Percentiles rank a stretch among this genome's conserved stretches.
Conservation (phyloP, 805 yeast genomes). For the Schwanniomyces vanrijiae region DNA sequence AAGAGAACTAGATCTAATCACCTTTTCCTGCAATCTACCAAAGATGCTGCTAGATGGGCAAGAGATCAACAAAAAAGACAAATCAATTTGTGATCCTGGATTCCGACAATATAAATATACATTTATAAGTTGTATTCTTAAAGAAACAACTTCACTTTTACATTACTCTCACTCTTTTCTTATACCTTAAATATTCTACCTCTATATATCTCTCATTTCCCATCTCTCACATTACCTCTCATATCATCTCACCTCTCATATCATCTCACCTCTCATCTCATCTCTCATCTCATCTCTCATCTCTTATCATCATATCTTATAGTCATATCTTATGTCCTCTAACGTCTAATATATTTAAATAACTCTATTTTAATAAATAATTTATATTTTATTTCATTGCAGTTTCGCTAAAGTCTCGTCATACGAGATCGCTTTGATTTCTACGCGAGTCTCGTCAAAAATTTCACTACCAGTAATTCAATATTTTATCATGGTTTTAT, state of each 20-base stretch:
- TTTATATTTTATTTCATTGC: background rate
- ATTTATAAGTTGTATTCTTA: conserved; percentile 2
- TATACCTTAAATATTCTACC: conserved; percentile 8
- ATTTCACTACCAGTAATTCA: background rate
- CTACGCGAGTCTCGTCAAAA: background rate
- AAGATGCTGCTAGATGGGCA: conserved; percentile 97
- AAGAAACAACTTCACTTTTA: background rate
- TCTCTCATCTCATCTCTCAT: background rate
- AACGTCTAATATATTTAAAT: conserved; percentile 6
- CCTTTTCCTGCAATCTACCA: conserved; percentile 62
- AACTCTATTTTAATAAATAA: background rate
- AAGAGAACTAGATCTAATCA: conserved; percentile 68
- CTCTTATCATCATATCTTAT: no score
- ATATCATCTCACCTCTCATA: conserved; percentile 4
- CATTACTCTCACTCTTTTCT: conserved; percentile 7
- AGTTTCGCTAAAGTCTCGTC: background rate
- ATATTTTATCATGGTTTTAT: background rate
- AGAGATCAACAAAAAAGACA: conserved; percentile 73
- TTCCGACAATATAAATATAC: background rate
- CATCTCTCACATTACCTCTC: conserved; percentile 3
- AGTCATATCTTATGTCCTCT: conserved; percentile 12
- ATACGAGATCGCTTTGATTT: background rate
- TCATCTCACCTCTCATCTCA: conserved; percentile 5
- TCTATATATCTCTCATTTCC: conserved; percentile 8
- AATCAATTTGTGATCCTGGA: conserved; percentile 6